Base-by-base conservation (phyloP, 345 rosid genomes). In the Lepidium africanum region DNA sequence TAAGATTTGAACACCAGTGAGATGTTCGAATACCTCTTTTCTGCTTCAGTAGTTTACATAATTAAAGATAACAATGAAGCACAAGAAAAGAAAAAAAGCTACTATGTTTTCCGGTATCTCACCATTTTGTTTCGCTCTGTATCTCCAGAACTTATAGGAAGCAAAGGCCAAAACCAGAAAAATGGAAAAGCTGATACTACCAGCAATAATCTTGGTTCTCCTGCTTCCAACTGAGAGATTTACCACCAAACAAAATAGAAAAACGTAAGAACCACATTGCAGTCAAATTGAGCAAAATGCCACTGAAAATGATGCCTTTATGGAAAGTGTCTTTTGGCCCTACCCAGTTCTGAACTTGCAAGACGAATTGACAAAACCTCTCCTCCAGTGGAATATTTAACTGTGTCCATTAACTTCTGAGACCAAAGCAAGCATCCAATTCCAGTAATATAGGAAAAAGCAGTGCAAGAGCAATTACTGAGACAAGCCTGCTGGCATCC, bases 401-500 rank as follows among this genome's bases (percentile, higher is more conserved):
- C 75, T 35, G 85, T 52, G 79, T 86, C 88, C 9, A 83, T 43
- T 79, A 88, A 70, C 35, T 81, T 76, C 33, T 52, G 78, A 1
- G 1, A 35, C 91, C 96, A 88, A 8, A 73, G 16, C 81, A 86
- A 72, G 70, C 96, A 86, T 12, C 89, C 70, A 38, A 79, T 72
- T 14, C 76, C 74, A 17, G 15, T 2, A 43, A 77, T 57, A 5
- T 39, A 21, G 0, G 91, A 76, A 62, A 42, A 88, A 0, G 86
- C 96, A 11, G 35, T 69, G 23, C 96, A 88, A 2, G 89, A 83
- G 67, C 96, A 88, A 53, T 83, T 73, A 2, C 23, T 64, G 13
- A 64, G 56, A 48, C 69, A 64, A 50, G 41, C 53, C 40, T 45
- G 41, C 7, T 45, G 30, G 27, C 66, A 61, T 61, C 46, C 53